These are phyloP conservation scores for Venturia oleaginea DNA, from an alignment of 2,329 filamentous ascomycete species.

Conservation along the genomic window DNA sequence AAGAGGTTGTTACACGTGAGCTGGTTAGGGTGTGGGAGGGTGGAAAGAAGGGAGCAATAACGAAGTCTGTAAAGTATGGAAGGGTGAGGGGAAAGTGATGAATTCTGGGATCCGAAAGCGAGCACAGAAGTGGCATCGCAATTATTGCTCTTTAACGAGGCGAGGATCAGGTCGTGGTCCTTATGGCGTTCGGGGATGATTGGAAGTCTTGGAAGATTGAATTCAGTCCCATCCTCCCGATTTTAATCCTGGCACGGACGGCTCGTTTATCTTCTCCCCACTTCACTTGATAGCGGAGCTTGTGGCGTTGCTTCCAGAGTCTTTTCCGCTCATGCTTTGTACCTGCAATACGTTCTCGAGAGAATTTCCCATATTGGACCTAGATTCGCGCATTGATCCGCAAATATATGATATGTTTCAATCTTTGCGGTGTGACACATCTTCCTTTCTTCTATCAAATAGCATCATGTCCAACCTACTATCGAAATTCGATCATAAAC, in stretches of 20 bases:
- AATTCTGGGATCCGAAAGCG: too few species aligned
- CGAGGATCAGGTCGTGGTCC: too few species aligned
- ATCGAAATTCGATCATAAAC: background rate
- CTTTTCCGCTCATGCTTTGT: background rate
- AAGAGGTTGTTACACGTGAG: background rate
- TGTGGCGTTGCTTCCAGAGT: too few species aligned
- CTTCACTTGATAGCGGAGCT: too few species aligned
- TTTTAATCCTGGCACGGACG: too few species aligned
- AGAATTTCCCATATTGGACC: background rate
- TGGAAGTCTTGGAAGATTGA: too few species aligned
- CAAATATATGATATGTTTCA: background rate
- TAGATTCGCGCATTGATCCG: background rate
- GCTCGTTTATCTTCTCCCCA: too few species aligned
- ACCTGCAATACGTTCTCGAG: background rate
- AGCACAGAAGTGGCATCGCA: background rate
- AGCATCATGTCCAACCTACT: background rate
- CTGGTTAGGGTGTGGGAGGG: background rate
- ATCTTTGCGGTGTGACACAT: background rate
- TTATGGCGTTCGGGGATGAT: too few species aligned
- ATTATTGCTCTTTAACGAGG: background rate
- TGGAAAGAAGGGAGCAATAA: too few species aligned
- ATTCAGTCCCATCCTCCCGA: too few species aligned
- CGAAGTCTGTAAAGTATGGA: background rate
- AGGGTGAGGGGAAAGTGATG: background rate
- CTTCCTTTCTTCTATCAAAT: background rate